These are phyloP conservation scores for Cutaneotrichosporon cutaneum DNA, from an alignment of 1,284 basidiomycete species.

Conservation along the genomic window DNA sequence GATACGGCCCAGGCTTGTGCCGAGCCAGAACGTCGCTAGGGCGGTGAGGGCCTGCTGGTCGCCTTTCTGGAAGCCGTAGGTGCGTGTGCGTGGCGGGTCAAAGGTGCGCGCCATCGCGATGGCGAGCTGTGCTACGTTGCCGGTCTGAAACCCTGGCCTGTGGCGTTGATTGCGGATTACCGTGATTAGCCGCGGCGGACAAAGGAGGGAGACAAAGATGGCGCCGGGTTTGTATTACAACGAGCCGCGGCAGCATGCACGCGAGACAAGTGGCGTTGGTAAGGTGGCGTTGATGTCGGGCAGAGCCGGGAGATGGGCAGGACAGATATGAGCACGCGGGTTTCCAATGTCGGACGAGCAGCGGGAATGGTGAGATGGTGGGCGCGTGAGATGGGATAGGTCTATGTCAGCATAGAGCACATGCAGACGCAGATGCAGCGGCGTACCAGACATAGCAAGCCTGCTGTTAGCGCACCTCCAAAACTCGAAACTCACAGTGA, in stretches of 20 bases:
- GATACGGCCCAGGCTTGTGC: conserved; percentile 51
- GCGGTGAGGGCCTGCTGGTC: conserved; percentile 80
- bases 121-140: conserved; percentile 59
- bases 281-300: too few species aligned
- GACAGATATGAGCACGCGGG: neutral
- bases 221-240: too few species aligned
- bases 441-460: conserved; percentile 15
- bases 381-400: neutral
- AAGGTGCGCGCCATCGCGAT: conserved; percentile 67
- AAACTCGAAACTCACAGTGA: conserved; percentile 56
- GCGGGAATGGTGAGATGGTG: neutral
- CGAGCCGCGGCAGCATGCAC: too few species aligned
- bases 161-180: neutral
- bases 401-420: neutral
- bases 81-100: conserved; percentile 57
- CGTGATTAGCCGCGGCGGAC: neutral
- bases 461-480: conserved; percentile 5
- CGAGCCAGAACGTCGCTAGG: conserved; percentile 64
- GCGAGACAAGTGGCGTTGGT: neutral
- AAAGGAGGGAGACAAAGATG: neutral
- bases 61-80: conserved; percentile 63
- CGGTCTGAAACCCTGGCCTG: conserved; percentile 33
- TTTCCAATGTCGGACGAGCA: neutral
- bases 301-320: neutral
- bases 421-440: neutral